Conservation (phyloP, 2,329 filamentous ascomycete genomes). For the Talaromyces verruculosus region DNA sequence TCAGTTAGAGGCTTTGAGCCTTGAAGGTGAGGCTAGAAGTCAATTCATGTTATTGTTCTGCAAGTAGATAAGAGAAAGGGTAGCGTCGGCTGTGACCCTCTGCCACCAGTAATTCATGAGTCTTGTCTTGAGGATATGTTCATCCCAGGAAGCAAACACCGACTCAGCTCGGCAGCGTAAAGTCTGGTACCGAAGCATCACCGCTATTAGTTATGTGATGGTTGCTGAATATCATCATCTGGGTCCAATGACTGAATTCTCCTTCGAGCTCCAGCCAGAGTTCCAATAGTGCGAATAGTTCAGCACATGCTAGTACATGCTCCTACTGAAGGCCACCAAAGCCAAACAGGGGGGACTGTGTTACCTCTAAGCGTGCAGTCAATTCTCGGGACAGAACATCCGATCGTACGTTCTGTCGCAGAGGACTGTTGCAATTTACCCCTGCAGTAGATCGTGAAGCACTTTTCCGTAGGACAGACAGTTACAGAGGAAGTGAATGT, state of each 20-base stretch:
- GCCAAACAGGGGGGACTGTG: not conserved
- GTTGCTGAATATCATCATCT: not conserved
- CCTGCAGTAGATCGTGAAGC: constrained; percentile 12
- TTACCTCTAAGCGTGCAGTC: not conserved
- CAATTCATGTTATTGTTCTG: not conserved
- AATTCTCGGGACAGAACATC: not conserved
- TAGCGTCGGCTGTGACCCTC: not conserved
- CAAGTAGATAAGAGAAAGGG: not conserved
- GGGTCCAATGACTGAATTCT: not conserved
- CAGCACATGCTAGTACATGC: not conserved
- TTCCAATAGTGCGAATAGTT: not conserved
- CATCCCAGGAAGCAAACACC: not conserved
- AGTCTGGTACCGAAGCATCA: not conserved
- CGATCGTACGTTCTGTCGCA: not conserved
- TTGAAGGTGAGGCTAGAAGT: not conserved
- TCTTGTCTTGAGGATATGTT: not conserved
- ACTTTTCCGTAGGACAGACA: not conserved
- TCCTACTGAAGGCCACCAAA: not conserved
- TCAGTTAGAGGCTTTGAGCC: not conserved
- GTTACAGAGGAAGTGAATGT: not conserved
- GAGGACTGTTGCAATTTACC: constrained; percentile 6
- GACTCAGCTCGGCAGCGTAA: not conserved
- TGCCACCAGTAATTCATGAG: not conserved
- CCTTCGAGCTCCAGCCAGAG: not conserved
- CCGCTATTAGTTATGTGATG: not conserved